Evolutionary conservation across 192 early-diverging fungal species (phyloP), one percentile per base, ranked within the genome.

Genomic region (Linnemannia elongata): DNA sequence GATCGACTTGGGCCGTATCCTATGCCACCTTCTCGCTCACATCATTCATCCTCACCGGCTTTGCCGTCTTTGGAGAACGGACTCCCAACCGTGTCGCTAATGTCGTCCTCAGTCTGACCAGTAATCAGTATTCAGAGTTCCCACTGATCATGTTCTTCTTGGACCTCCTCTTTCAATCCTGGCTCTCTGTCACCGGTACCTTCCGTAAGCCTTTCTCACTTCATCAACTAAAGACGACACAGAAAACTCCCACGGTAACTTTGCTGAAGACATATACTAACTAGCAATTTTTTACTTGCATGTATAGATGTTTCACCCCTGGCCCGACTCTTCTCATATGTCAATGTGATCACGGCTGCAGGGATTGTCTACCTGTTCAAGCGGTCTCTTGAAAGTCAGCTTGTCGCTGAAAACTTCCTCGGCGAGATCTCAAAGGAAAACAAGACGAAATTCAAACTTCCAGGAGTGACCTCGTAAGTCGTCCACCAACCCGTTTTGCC

Each of bases 381-480:
- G 68, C 79, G 60, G 9, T 87, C 85, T 17, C 75, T 80, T n/a
- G 85, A 81, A 0, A 41, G 57, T 18, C 72, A 81, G 45, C 57
- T 60, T 1, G 60, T 35, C 3, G 80, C 44, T 8, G 72, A 78
- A 24, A 24, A 52, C 35, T 81, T 87, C n/a, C 41, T 87, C 60
- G 55, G 33, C 39, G 70, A 78, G 24, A 54, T 81, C 36, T 77
- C 85, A 9, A 81, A 87, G 30, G 79, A 87, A 24, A 81, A 72
- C 41, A 81, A 80, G 54, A 57, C 41, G 8, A 66, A 49, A 36
- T 24, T 69, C 3, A 72, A 81, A 24, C 72, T 87, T 18, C 85
- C 80, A 6, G 85, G 76, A 81, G 27, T 49, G 20, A 42, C 45
- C 22, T 80, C 83, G 83, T 86, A 85, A 76, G 83, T 39, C 20